Evolutionary conservation across 805 yeast species (phyloP), one percentile per base, ranked within the genome.

Genomic region (Ascoidea asiatica): DNA sequence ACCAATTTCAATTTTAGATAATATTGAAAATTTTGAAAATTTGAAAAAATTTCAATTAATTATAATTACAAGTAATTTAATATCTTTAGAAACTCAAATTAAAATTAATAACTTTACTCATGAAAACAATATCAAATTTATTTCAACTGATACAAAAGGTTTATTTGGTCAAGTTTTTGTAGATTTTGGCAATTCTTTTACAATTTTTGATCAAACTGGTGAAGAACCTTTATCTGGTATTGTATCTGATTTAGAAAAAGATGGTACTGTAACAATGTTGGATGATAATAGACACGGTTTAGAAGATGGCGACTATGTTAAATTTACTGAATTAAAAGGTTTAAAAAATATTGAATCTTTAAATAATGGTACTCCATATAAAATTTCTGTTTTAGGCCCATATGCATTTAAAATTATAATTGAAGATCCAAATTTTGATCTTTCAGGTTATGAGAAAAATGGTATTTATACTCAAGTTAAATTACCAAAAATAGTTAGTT

Each of bases 381-480:
- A 83, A 58, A 75, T 92, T 44, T 81, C 79, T 57, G 97, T 88
- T 1, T 69, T 83, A 48, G 98, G 97, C 15, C 98, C 98, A n/a
- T 88, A 75, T 58, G 94, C 97, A 2, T 92, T 84, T 70, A 79
- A 76, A 57, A 76, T 90, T 47, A 77, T 73, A 15, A 58, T 64
- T 19, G 55, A 59, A 3, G 63, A 62, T 45, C 69, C 72, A 0
- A 55, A 65, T 19, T n/a, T n/a, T n/a, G 72, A 76, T 45, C 67
- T 75, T 46, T 95, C 89, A 19, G 61, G 68, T 2, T 92, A 87
- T 58, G 61, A 66, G 43, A 79, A 77, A 56, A 95, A 96, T 42
- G 99, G 99, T 50, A 68, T 85, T 42, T 92, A 85, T 68, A 83
- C 88, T 20, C 95, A 92, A 65, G 95, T 90, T 41, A 89, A 89